These are phyloP conservation scores for Yamadazyma sp. DNA, from an alignment of 1,139 yeast genomes.

Conservation along the genomic window DNA sequence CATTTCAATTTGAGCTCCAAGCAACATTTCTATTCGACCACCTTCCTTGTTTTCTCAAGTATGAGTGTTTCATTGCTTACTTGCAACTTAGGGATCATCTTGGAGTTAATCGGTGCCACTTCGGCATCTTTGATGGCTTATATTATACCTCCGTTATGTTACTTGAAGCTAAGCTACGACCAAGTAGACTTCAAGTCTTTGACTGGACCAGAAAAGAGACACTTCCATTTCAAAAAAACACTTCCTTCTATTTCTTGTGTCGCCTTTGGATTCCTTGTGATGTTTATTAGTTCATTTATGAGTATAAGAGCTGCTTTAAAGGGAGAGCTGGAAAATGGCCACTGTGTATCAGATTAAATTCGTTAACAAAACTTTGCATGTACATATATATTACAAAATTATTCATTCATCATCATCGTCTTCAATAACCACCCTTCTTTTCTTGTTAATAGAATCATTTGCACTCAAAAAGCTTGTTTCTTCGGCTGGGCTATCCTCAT, in stretches of 20 bases:
- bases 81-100: slow-evolving; percentile 83
- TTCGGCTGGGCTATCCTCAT: slow-evolving; percentile 22
- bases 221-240: slow-evolving; percentile 31
- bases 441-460: slow-evolving; percentile 10
- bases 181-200: slow-evolving; percentile 40
- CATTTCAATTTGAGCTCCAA: slow-evolving; percentile 42
- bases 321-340: slow-evolving; percentile 24
- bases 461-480: slow-evolving; percentile 14
- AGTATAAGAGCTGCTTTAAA: slow-evolving; percentile 59
- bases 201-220: slow-evolving; percentile 27
- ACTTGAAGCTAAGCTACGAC: slow-evolving; percentile 60
- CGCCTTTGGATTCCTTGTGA: slow-evolving; percentile 69
- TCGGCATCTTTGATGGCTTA: slow-evolving; percentile 93
- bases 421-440: slow-evolving; percentile 18
- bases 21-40: slow-evolving; percentile 68
- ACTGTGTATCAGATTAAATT: slow-evolving; percentile 42
- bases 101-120: slow-evolving; percentile 89
- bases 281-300: slow-evolving; percentile 76
- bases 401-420: slow-evolving; percentile 23
- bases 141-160: slow-evolving; percentile 86
- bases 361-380: neutral
- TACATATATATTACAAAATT: slow-evolving; percentile 1
- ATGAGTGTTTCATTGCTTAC: slow-evolving; percentile 79
- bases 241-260: slow-evolving; percentile 63
- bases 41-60: slow-evolving; percentile 63